A percentile compares a stretch with the other conserved stretches of the same genome.
These are phyloP conservation scores for Tulasnella sp. DNA, from an alignment of 768 basidiomycete species.

Conservation along the genomic window DNA sequence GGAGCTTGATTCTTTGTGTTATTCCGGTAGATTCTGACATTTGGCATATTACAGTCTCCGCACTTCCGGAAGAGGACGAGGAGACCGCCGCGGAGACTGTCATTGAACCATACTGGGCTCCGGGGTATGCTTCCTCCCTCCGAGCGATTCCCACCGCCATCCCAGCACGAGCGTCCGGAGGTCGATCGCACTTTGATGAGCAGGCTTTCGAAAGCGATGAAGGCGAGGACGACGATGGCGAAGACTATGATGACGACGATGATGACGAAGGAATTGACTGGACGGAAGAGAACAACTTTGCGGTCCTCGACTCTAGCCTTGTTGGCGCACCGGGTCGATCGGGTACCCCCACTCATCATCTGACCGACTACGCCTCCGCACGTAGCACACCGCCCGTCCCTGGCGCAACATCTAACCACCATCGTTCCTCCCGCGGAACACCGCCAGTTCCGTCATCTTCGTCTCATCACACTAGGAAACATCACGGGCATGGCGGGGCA, in stretches of 20 bases:
- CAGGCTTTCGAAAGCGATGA: conserved; percentile 9
- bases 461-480: not conserved
- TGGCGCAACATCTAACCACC: conserved; percentile 66
- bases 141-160: conserved; percentile 11
- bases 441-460: not conserved
- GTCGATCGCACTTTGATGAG: conserved; percentile 8
- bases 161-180: not conserved
- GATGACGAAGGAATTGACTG: conserved; percentile 8
- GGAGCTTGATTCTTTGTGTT: too few relatives aligned
- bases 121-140: conserved; percentile 1
- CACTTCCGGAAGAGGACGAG: conserved; percentile 65
- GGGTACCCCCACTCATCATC: conserved; percentile 10
- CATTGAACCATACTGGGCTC: conserved; percentile 8
- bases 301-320: conserved; percentile 6
- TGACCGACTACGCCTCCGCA: conserved; percentile 71
- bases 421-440: not conserved
- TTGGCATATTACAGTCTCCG: conserved; percentile 20
- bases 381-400: conserved; percentile 83
- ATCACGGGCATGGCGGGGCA: not conserved
- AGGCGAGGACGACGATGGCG: conserved; percentile 25
- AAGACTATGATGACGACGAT: conserved; percentile 22
- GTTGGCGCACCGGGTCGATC: conserved; percentile 16
- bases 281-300: conserved; percentile 34
- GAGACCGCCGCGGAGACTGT: not conserved
- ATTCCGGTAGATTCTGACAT: too few relatives aligned